These are phyloP conservation scores for Talaromyces liani DNA, from an alignment of 495 filamentous ascomycete genomes.

Conservation along the genomic window DNA sequence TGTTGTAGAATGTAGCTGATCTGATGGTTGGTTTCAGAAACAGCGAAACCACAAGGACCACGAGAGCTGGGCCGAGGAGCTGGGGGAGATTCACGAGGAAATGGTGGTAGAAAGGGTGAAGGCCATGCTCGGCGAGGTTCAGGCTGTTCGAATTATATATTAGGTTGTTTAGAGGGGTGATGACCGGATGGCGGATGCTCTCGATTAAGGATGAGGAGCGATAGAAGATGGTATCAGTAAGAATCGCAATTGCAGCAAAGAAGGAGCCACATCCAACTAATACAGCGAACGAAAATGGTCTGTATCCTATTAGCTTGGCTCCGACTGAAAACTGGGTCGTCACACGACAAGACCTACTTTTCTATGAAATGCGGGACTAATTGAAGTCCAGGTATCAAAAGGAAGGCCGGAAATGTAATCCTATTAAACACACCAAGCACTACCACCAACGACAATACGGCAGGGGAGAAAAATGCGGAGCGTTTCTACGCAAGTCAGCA, in stretches of 20 bases:
- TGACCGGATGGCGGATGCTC: slow-evolving; percentile 51
- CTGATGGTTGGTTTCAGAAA: slow-evolving; percentile 22
- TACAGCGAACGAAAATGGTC: slow-evolving; percentile 60
- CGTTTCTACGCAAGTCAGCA: slow-evolving; percentile 42
- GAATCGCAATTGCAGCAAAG: slow-evolving; percentile 65
- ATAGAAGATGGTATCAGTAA: slow-evolving; percentile 80
- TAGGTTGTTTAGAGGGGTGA: slow-evolving; percentile 90
- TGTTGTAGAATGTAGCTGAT: slow-evolving; percentile 14
- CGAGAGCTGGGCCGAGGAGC: slow-evolving; percentile 80
- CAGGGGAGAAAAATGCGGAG: slow-evolving; percentile 65
- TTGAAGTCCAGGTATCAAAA: slow-evolving; percentile 71
- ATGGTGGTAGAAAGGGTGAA: slow-evolving; percentile 91
- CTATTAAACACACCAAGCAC: slow-evolving; percentile 90
- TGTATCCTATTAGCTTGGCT: slow-evolving; percentile 25
- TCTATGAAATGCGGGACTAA: slow-evolving; percentile 77
- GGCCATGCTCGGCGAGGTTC: slow-evolving; percentile 82
- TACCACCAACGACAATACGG: slow-evolving; percentile 67
- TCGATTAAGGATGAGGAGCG: slow-evolving; percentile 45
- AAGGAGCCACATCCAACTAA: slow-evolving; percentile 51
- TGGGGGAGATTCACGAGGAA: slow-evolving; percentile 77
- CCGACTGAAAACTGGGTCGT: background rate
- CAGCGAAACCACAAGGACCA: slow-evolving; percentile 53
- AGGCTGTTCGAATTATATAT: slow-evolving; percentile 68
- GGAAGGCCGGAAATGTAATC: slow-evolving; percentile 91
- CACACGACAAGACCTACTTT: slow-evolving; percentile 47